Evolutionary conservation across 306 rosid species (phyloP).

Genomic region (Pyrus betulifolia): DNA sequence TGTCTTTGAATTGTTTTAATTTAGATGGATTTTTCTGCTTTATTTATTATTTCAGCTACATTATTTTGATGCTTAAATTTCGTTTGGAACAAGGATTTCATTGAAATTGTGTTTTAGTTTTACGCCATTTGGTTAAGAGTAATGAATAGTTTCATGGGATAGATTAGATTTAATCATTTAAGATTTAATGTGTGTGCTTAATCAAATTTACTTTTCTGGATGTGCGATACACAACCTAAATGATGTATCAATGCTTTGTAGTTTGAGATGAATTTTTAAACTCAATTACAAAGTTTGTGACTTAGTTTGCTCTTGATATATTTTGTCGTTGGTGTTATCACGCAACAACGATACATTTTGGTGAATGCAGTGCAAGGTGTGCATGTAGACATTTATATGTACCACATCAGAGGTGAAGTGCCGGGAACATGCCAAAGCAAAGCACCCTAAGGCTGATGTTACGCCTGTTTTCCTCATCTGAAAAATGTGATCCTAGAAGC

Average conservation of each 20-base stretch:
- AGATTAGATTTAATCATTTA: background rate
- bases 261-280: background rate
- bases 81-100: background rate
- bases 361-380: slow-evolving; percentile 50
- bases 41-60: too few relatives aligned
- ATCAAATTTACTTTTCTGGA: background rate
- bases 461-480: slow-evolving; percentile 41
- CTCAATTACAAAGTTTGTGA: background rate
- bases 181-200: background rate
- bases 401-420: slow-evolving; percentile 61
- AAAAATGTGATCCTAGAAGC: slow-evolving; percentile 25
- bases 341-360: slow-evolving; percentile 13
- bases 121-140: background rate
- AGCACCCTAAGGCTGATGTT: slow-evolving; percentile 50
- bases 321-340: background rate
- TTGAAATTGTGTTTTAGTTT: background rate
- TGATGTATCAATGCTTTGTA: too few relatives aligned
- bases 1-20: too few relatives aligned
- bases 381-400: slow-evolving; percentile 62
- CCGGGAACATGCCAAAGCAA: slow-evolving; percentile 55
- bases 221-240: too few relatives aligned
- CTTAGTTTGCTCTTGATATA: background rate
- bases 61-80: background rate
- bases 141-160: background rate
- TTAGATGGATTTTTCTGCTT: too few relatives aligned